Percentiles rank a stretch among this genome's conserved stretches.
phyloP scores from a whole-genome alignment of 2,329 filamentous ascomycete species.

The Ploettnerulaceae sp. region DNA sequence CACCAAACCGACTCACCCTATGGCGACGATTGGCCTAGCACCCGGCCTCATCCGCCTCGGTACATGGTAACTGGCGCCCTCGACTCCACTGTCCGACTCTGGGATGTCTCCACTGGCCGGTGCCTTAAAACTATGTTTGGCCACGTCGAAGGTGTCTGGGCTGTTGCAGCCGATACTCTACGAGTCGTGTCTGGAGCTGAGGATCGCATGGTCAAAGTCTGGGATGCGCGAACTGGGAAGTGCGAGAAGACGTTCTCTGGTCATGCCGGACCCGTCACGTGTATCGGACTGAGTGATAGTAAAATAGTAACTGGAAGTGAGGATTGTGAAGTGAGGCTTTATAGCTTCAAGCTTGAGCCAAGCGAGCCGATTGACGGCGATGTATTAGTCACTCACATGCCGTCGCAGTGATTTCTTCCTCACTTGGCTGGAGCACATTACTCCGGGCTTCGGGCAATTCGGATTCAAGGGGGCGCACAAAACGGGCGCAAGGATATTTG shows the following conservation, averaged over 20 bases:
- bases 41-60: constrained; percentile 69
- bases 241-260: constrained; percentile 91
- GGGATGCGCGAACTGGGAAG: constrained; percentile 87
- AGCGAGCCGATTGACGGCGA: neutral
- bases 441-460: too few species aligned
- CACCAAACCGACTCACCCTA: constrained; percentile 10
- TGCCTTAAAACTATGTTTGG: constrained; percentile 94
- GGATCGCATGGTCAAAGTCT: constrained; percentile 92
- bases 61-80: constrained; percentile 93
- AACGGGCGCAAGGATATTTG: too few species aligned
- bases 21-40: constrained; percentile 48
- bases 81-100: constrained; percentile 86
- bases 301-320: constrained; percentile 89
- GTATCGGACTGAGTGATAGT: constrained; percentile 84
- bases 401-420: neutral
- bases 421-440: too few species aligned
- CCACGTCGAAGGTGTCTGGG: constrained; percentile 95
- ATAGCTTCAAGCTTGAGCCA: constrained; percentile 53
- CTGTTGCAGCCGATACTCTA: constrained; percentile 80
- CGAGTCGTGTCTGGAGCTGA: constrained; percentile 86
- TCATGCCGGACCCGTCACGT: constrained; percentile 87
- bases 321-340: constrained; percentile 84
- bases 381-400: constrained; percentile 2
- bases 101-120: constrained; percentile 78
- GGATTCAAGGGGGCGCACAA: too few species aligned